A percentile compares a stretch with the other conserved stretches of the same genome.
phyloP scores from a whole-genome alignment of 2,329 filamentous ascomycete genomes.

The Paradendryphiella salina region DNA sequence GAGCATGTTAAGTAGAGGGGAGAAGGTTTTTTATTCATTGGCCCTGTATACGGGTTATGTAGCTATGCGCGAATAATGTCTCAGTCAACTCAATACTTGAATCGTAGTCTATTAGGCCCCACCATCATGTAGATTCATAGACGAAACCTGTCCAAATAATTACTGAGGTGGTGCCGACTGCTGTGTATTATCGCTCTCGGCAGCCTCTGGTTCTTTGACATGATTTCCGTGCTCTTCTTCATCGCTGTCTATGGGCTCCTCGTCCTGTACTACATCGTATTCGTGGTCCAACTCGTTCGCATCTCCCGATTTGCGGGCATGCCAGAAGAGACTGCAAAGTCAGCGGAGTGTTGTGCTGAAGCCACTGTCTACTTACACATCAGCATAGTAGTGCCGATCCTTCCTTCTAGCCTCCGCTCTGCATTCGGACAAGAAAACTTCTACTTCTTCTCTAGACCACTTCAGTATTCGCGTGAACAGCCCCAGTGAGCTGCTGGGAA shows the following conservation, averaged over 20 bases:
- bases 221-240: slow-evolving; percentile 17
- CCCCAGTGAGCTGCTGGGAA: slow-evolving; percentile 30
- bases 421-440: slow-evolving; percentile 35
- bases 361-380: slow-evolving; percentile 23
- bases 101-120: no score
- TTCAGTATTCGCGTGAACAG: slow-evolving; percentile 37
- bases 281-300: background rate
- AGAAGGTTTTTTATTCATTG: no score
- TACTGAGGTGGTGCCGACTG: no score
- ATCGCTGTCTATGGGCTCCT: slow-evolving; percentile 30
- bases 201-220: background rate
- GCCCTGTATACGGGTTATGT: no score
- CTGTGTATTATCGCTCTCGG: no score
- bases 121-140: no score
- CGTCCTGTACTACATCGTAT: slow-evolving; percentile 24
- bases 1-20: no score
- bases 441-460: slow-evolving; percentile 35
- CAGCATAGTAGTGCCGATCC: slow-evolving; percentile 33
- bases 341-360: background rate
- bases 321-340: slow-evolving; percentile 30
- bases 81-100: no score
- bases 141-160: no score
- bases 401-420: slow-evolving; percentile 33
- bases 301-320: slow-evolving; percentile 27
- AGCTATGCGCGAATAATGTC: no score